A percentile compares a stretch with the other conserved stretches of the same genome.
These are phyloP conservation scores for Hanseniaspora mollemarum DNA, from an alignment of 805 yeast genomes.

Conservation along the genomic window DNA sequence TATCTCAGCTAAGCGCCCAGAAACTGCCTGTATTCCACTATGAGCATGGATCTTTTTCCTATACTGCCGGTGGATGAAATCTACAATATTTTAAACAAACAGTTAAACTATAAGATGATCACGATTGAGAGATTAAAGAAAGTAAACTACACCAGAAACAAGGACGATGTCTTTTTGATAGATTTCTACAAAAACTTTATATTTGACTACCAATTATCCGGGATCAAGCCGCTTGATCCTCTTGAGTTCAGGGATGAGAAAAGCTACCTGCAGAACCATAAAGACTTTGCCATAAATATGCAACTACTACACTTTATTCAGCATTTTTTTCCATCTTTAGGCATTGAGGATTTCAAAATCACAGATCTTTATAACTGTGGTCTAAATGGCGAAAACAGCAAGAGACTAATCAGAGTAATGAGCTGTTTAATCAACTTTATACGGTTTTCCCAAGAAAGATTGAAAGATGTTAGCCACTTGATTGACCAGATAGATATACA, in stretches of 20 bases:
- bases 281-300: neutral
- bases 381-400: neutral
- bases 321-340: conserved; percentile 5
- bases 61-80: conserved; percentile 7
- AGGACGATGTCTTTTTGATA: neutral
- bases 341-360: conserved; percentile 8
- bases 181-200: conserved; percentile 11
- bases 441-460: conserved; percentile 13
- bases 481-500: conserved; percentile 5
- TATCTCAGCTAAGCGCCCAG: neutral
- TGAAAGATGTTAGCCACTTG: conserved; percentile 7
- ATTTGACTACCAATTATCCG: conserved; percentile 12
- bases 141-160: neutral
- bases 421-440: conserved; percentile 14
- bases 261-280: neutral
- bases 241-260: neutral
- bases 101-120: conserved; percentile 10
- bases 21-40: neutral
- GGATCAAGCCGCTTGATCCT: neutral
- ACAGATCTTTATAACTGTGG: conserved; percentile 7
- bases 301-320: conserved; percentile 8
- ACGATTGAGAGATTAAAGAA: neutral
- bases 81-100: conserved; percentile 6
- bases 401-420: conserved; percentile 3
- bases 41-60: conserved; percentile 6